Base-by-base conservation (phyloP, 2,329 filamentous ascomycete species). In the Bimuria novae-zelandiae region DNA sequence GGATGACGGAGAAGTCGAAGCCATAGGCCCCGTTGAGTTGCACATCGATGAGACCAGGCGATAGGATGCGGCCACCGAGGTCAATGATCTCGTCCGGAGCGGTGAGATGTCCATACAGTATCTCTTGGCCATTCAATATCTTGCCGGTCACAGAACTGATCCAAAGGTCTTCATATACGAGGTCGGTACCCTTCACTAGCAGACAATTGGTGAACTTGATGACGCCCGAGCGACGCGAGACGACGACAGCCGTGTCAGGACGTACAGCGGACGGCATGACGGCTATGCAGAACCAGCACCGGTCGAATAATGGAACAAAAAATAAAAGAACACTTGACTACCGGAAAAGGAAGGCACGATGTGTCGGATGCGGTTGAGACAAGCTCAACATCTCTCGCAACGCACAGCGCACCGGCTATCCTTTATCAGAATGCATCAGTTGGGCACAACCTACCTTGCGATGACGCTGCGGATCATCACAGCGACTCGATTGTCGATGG, bases 11-110 rank as follows among this genome's bases (percentile, higher is more conserved):
- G 73, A 95, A 96, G 77, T 96, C 93, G 79, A 96, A 95, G 51
- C 92, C 92, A 66, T 92, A 93, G 8, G 89, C 92, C 42, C 92
- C 92, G 67, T 97, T 97, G 62, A 97, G 85, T 74, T 97, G 92
- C 47, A 89, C 88, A 61, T 97, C 92, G 63, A 97, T 94, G 68
- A 97, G 82, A 22, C 92, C 92, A 0, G 92, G 91, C 0, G 89
- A 85, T 17, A 97, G 72, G 60, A 96, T 93, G 64, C 90, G 90
- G 53, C 91, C 90, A 46, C 86, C 84, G 1, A 97, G 84, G 67
- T 97, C 86, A 63, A 96, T 80, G 49, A 87, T 86, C 62, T 86
- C 76, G 69, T 93, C 89, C 1, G 92, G 90, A 2, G 87, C 78
- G 49, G 82, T 77, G 40, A 85, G 80, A 47, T 89, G 82, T 63